A percentile compares a stretch with the other conserved stretches of the same genome.
These are phyloP conservation scores for Candida sanyaensis DNA, from an alignment of 1,139 yeast species.

Conservation along the genomic window DNA sequence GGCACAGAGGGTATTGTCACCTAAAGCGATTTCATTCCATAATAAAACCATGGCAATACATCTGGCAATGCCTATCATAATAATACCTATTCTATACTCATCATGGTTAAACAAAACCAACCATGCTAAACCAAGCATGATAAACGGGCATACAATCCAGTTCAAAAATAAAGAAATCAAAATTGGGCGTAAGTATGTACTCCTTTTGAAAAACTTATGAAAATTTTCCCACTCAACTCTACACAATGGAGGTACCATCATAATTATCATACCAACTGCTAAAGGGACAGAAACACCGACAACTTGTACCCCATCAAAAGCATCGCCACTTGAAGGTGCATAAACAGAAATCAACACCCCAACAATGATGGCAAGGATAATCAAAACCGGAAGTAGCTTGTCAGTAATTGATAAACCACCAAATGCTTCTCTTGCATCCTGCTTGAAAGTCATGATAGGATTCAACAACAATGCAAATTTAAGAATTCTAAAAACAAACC, in stretches of 20 bases:
- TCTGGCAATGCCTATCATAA: slow-evolving; percentile 61
- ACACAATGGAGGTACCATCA: slow-evolving; percentile 63
- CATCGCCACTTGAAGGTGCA: slow-evolving; percentile 29
- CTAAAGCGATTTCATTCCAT: slow-evolving; percentile 62
- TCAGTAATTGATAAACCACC: slow-evolving; percentile 21
- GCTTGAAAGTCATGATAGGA: slow-evolving; percentile 3
- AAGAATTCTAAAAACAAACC: no score
- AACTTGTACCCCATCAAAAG: slow-evolving; percentile 28
- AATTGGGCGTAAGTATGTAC: slow-evolving; percentile 32
- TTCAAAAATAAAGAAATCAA: slow-evolving; percentile 46
- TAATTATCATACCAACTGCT: slow-evolving; percentile 53
- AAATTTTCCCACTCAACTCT: slow-evolving; percentile 52
- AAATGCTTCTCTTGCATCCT: slow-evolving; percentile 9
- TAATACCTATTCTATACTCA: slow-evolving; percentile 55
- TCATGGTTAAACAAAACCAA: slow-evolving; percentile 47
- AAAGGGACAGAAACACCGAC: slow-evolving; percentile 44
- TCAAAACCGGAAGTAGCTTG: slow-evolving; percentile 28
- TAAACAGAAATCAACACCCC: slow-evolving; percentile 36
- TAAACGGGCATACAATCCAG: slow-evolving; percentile 59
- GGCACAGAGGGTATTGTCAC: slow-evolving; percentile 55
- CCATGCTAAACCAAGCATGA: slow-evolving; percentile 64
- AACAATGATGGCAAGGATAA: slow-evolving; percentile 27
- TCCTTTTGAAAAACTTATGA: slow-evolving; percentile 17
- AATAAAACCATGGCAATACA: slow-evolving; percentile 66
- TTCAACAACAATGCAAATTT: no score